These are phyloP conservation scores for Colletotrichum sp. DNA, from an alignment of 2,329 filamentous ascomycete genomes.

Conservation along the genomic window DNA sequence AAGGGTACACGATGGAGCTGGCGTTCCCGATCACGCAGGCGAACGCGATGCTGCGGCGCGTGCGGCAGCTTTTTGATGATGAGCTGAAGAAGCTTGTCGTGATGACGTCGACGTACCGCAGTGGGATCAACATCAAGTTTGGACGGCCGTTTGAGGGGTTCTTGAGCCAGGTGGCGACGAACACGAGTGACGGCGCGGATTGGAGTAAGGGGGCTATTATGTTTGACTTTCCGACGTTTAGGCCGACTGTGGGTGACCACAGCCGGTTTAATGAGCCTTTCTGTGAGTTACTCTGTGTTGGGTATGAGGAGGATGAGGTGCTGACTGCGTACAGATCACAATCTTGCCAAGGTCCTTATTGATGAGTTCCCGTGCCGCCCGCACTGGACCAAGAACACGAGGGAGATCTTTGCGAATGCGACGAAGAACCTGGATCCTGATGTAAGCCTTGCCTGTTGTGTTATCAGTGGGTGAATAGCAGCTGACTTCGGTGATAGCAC, in stretches of 20 bases:
- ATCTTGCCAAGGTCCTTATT: slow-evolving; percentile 49
- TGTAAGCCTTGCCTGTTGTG: slow-evolving; percentile 27
- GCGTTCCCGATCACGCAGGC: slow-evolving; percentile 55
- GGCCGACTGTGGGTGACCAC: slow-evolving; percentile 48
- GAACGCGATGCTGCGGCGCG: slow-evolving; percentile 53
- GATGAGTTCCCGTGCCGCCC: slow-evolving; percentile 56
- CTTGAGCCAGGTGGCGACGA: slow-evolving; percentile 52
- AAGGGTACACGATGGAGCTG: slow-evolving; percentile 54
- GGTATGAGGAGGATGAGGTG: not conserved
- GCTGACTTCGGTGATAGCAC: slow-evolving; percentile 29
- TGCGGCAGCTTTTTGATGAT: slow-evolving; percentile 52
- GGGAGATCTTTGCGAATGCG: slow-evolving; percentile 48
- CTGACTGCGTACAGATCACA: slow-evolving; percentile 37
- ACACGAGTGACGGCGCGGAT: slow-evolving; percentile 51
- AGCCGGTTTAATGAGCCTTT: slow-evolving; percentile 55
- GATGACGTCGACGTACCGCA: slow-evolving; percentile 56
- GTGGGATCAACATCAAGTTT: slow-evolving; percentile 59
- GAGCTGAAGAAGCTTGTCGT: slow-evolving; percentile 45
- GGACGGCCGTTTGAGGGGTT: slow-evolving; percentile 53
- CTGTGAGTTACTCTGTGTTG: slow-evolving; percentile 36
- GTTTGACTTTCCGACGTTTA: slow-evolving; percentile 57
- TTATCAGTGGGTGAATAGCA: rapidly evolving
- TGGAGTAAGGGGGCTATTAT: slow-evolving; percentile 57
- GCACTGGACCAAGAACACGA: slow-evolving; percentile 60
- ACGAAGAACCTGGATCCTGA: slow-evolving; percentile 52